Base-by-base conservation (phyloP, 2,329 filamentous ascomycete species). In the Fusarium subglutinans region DNA sequence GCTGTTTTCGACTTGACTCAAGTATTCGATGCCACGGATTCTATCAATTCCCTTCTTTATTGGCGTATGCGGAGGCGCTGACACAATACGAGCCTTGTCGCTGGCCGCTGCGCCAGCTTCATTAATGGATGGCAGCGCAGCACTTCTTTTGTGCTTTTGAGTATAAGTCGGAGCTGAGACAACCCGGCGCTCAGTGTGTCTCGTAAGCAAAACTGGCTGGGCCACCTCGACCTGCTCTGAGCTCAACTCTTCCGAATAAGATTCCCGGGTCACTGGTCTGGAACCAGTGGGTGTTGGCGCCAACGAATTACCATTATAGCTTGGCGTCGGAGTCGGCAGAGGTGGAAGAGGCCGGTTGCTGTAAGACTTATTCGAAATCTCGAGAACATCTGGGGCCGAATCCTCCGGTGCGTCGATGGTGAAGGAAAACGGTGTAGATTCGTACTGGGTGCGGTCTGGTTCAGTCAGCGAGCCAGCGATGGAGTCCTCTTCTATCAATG, bases 281-380 rank as follows among this genome's bases (percentile, higher is more conserved):
- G 76, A 78, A 28, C 72, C 69, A 1, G 73, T 62, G 22, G 69
- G 70, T 6, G 75, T 73, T 28, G 74, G 67, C 6, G 71, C 71
- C 22, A 73, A 60, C 9, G 76, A 66, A 22, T 55, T 56, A 22
- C 33, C 63, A 38, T 73, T 48, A 30, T 74, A 63, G 13, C 76
- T 72, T 24, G 73, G 71, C 28, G 75, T 77, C 3, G 80, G 79
- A 6, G 79, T 75, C 2, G 86, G 84, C 8, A 89, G 83, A 11
- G 87, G 86, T 2, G 89, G 88, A 33, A 90, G 76, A 5, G 89
- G 88, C 2, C 88, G 83, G 15, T 81, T 82, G 50, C 86, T 84
- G 83, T 87, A 89, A 20, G 82, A 81, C 41, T 79, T 81, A 28
- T 66, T 73, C 18, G 78, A 75, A n/a, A 62, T 40, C n/a, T 71